These are phyloP conservation scores for Aurantiochytrium sp. DNA, from an alignment of 108 stramenopile genomes.

Conservation along the genomic window DNA sequence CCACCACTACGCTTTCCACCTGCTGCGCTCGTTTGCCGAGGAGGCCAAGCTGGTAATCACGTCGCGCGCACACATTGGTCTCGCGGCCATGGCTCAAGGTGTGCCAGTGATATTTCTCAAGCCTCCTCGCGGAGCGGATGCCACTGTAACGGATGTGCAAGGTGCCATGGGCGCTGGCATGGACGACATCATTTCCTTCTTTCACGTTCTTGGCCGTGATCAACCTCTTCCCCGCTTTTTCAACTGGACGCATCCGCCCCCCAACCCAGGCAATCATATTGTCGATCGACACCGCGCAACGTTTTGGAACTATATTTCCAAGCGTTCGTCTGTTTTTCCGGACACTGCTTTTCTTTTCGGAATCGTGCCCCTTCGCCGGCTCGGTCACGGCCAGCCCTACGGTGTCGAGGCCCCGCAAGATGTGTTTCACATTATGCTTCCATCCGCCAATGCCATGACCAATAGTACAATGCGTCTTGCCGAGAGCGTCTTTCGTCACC, in stretches of 20 bases:
- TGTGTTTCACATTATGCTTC: background rate
- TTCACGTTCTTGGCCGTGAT: background rate
- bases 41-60: background rate
- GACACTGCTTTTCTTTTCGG: background rate
- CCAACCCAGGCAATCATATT: background rate
- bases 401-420: background rate
- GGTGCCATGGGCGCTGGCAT: background rate
- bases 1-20: background rate
- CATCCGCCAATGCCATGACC: background rate
- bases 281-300: background rate
- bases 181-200: background rate
- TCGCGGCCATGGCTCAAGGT: background rate
- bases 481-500: background rate
- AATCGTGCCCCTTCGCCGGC: background rate
- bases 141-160: background rate
- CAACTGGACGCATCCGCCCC: background rate
- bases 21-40: background rate
- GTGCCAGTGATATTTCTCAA: background rate
- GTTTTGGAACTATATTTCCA: background rate
- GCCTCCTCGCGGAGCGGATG: background rate
- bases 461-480: background rate
- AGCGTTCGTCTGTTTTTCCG: background rate
- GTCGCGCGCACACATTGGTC: background rate
- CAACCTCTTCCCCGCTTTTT: background rate
- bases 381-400: background rate